Evolutionary conservation across 768 basidiomycete genomes (phyloP), one percentile per base, ranked within the genome.

Genomic region (Leccinum incarnatum): DNA sequence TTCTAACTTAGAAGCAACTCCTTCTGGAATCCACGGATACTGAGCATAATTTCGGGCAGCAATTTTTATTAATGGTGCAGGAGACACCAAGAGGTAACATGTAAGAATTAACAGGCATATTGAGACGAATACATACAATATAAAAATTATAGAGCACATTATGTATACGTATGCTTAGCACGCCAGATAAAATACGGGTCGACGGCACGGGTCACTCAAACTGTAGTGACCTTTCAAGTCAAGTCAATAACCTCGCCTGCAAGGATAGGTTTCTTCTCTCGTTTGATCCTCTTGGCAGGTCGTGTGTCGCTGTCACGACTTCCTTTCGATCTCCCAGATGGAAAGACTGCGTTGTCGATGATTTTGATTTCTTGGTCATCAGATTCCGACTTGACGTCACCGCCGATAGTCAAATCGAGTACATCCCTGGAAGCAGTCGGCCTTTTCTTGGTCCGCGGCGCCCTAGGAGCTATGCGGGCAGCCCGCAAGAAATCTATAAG

Each of bases 161-260:
- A 5, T 34, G 14, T n/a, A 17, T 17, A 37, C 6, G 21, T 21
- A 21, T 21, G 42, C 19, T 19, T 36, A 7, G 36, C 37, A 45
- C 54, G 14, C 27, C 27, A 50, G 57, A 45, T 45, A 54, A 51
- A 32, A 23, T 45, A 62, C 14, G 21, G 25, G 4, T 37, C 23
- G 17, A 40, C 49, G 17, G 29, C 27, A 51, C 32, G 46, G 45
- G 45, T 45, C 11, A 21, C 42, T 42, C n/a, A 5, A 46, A 11
- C 25, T 7, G 54, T 5, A 47, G n/a, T n/a, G 17, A 42, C 27
- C 12, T 47, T 19, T 70, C 63, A 72, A 37, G 71, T 74, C 61
- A 72, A 51, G 53, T 74, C 71, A 46, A 72, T 72, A 40, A 74
- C 58, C 34, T 72, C 72, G 19, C 63, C 61, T n/a, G 36, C 32